Conservation (phyloP, 306 rosid species). For the Inga oerstediana region DNA sequence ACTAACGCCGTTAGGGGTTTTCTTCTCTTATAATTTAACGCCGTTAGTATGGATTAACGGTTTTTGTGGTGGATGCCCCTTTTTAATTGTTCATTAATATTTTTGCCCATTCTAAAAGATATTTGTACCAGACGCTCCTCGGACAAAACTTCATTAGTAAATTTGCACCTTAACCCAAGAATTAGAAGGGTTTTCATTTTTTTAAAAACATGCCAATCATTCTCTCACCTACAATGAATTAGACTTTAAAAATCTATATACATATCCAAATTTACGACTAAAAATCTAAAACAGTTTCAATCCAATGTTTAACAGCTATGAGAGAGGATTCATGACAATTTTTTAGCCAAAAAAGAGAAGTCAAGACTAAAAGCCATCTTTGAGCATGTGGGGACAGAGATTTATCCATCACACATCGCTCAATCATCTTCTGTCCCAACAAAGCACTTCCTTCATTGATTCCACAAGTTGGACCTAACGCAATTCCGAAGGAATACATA, state of each 20-base stretch:
- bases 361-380: constrained; percentile 9
- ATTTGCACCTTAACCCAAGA: too few species aligned
- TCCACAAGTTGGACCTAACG: constrained; percentile 34
- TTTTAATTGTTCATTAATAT: too few species aligned
- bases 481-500: neutral
- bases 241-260: neutral
- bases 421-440: constrained; percentile 29
- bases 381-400: constrained; percentile 34
- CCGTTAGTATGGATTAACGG: too few species aligned
- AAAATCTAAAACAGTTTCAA: neutral
- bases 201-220: neutral
- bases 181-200: too few species aligned
- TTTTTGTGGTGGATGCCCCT: too few species aligned
- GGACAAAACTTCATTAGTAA: too few species aligned
- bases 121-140: too few species aligned
- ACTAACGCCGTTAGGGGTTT: too few species aligned
- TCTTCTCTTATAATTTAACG: too few species aligned
- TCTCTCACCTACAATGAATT: neutral
- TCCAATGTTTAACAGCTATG: neutral
- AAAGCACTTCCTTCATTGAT: constrained; percentile 29
- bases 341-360: neutral
- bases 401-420: constrained; percentile 25
- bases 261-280: neutral
- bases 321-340: neutral
- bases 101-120: too few species aligned